A percentile compares a stretch with the other conserved stretches of the same genome.
Evolutionary conservation across 2,329 filamentous ascomycete species (phyloP).

Genomic region (Penicillium frequentans): DNA sequence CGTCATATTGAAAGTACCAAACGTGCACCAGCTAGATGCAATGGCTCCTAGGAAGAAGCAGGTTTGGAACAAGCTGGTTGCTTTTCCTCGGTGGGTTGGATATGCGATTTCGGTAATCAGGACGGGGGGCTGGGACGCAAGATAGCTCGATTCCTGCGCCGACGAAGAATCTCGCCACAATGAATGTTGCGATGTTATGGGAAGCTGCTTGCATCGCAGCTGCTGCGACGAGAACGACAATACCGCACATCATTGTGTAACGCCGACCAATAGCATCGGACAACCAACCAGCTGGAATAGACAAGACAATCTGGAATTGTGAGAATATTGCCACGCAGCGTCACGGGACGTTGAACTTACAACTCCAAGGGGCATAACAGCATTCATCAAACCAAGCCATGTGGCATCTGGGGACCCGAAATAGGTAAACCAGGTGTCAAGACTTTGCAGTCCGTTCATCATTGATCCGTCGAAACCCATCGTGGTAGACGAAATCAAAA

Average conservation of each 20-base stretch:
- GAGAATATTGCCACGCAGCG: neutral
- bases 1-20: neutral
- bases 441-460: slow-evolving; percentile 34
- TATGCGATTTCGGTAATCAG: neutral
- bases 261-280: neutral
- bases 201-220: neutral
- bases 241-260: neutral
- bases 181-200: neutral
- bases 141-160: neutral
- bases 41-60: neutral
- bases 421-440: slow-evolving; percentile 33
- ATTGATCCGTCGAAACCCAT: slow-evolving; percentile 10
- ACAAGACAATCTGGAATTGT: neutral
- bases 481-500: neutral
- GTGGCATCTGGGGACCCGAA: slow-evolving; percentile 29
- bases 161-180: neutral
- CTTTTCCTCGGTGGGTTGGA: neutral
- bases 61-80: neutral
- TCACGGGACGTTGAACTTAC: neutral
- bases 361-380: neutral
- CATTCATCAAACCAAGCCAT: slow-evolving; percentile 29
- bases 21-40: neutral
- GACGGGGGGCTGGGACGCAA: neutral
- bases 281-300: neutral
- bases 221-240: neutral